Conservation (phyloP, 106 monocot species). For the Dendrobium catenatum region DNA sequence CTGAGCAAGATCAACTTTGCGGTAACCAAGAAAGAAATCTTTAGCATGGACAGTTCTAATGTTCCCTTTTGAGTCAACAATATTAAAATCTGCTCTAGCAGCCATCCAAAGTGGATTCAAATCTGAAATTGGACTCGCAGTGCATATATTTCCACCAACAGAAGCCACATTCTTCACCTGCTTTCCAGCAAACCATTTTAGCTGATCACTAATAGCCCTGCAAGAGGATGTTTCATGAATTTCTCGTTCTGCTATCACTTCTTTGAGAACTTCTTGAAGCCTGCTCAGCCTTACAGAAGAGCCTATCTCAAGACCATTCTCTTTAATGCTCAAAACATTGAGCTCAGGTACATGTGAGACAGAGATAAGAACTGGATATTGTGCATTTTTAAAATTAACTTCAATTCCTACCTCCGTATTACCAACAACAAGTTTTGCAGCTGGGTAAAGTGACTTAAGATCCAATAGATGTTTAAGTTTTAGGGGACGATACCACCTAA, state of each 20-base stretch:
- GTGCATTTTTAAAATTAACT: conserved; percentile 76
- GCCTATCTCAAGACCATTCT: conserved; percentile 83
- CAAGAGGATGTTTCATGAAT: conserved; percentile 70
- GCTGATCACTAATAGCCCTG: conserved; percentile 69
- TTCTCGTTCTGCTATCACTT: conserved; percentile 34
- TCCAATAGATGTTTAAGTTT: conserved; percentile 56
- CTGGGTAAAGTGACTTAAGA: conserved; percentile 60
- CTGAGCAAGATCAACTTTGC: conserved; percentile 63
- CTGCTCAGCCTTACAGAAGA: conserved; percentile 78
- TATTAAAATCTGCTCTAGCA: conserved; percentile 54
- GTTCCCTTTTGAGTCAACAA: conserved; percentile 59
- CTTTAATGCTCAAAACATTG: conserved; percentile 43
- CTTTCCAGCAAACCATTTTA: conserved; percentile 97
- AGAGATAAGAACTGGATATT: conserved; percentile 58
- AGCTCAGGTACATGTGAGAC: conserved; percentile 73
- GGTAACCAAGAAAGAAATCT: conserved; percentile 87
- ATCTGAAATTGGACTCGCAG: conserved; percentile 99
- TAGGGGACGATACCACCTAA: conserved; percentile 81
- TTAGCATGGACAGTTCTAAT: conserved; percentile 49
- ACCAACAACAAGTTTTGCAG: conserved; percentile 84
- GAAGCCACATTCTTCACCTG: conserved; percentile 97
- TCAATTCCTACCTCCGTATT: conserved; percentile 96
- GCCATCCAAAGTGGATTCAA: conserved; percentile 98
- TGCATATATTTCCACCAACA: conserved; percentile 96
- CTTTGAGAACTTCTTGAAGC: conserved; percentile 62